A percentile compares a stretch with the other conserved stretches of the same genome.
Evolutionary conservation across 1,139 yeast genomes (phyloP).

Genomic region (Debaryomyces nepalensis): DNA sequence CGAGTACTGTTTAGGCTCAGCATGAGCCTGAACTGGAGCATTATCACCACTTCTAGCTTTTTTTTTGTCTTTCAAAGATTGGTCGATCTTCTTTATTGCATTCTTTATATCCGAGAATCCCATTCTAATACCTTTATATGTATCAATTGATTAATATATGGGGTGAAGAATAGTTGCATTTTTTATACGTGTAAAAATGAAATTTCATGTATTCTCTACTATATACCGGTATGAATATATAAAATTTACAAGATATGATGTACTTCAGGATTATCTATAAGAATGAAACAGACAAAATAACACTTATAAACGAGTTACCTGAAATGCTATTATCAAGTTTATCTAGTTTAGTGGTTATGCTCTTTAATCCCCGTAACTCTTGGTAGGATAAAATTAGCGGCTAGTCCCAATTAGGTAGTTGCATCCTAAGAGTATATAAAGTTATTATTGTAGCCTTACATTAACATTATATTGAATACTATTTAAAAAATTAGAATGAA

Average conservation of each 20-base stretch:
- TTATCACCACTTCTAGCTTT: constrained; percentile 1
- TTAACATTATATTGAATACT: too few relatives aligned
- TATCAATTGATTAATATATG: background rate
- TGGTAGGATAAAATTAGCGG: constrained; percentile 1
- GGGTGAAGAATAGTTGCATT: background rate
- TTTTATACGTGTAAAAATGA: background rate
- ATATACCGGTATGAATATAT: constrained; percentile 7
- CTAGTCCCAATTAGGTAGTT: constrained; percentile 6
- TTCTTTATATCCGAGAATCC: constrained; percentile 35
- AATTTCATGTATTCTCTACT: background rate
- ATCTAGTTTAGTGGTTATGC: background rate
- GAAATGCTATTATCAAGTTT: background rate
- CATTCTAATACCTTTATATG: constrained; percentile 21
- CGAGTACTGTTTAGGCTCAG: constrained; percentile 2
- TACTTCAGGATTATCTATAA: too few relatives aligned
- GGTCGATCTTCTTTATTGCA: constrained; percentile 29
- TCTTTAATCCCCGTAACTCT: background rate
- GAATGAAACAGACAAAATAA: too few relatives aligned
- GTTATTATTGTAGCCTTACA: too few relatives aligned
- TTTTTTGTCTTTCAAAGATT: constrained; percentile 15
- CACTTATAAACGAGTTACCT: background rate
- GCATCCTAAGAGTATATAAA: too few relatives aligned
- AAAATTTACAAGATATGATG: background rate
- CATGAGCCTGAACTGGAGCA: constrained; percentile 11
- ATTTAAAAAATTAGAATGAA: constrained; percentile 10